phyloP scores from a whole-genome alignment of 352 stramenopile species.

The Chrysophaeum taylorii region DNA sequence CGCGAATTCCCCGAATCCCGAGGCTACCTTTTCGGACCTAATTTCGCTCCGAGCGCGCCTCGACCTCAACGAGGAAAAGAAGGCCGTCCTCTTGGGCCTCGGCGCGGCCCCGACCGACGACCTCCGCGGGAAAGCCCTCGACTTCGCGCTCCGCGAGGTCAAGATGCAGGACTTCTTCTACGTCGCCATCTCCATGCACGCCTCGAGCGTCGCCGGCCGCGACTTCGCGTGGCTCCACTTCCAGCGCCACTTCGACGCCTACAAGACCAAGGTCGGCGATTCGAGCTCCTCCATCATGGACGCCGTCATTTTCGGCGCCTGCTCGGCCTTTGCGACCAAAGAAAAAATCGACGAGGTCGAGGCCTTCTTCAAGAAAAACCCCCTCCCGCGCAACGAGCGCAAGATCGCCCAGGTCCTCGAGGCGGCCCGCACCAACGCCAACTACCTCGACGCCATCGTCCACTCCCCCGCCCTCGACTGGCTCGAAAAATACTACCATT shows the following conservation, averaged over 20 bases:
- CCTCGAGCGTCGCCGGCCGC: slow-evolving; percentile 42
- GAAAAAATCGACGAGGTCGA: slow-evolving; percentile 64
- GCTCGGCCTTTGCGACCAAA: slow-evolving; percentile 45
- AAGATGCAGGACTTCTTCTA: slow-evolving; percentile 77
- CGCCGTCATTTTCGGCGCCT: slow-evolving; percentile 55
- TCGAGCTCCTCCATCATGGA: slow-evolving; percentile 58
- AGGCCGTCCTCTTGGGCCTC: slow-evolving; percentile 52
- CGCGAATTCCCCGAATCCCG: too few species aligned
- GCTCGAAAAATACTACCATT: neutral
- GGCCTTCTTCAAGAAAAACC: slow-evolving; percentile 50
- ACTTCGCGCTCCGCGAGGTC: slow-evolving; percentile 60
- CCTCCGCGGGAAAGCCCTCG: slow-evolving; percentile 54
- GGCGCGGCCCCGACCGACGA: slow-evolving; percentile 38
- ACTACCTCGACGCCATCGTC: neutral
- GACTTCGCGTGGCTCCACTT: slow-evolving; percentile 63
- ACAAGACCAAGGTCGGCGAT: slow-evolving; percentile 57
- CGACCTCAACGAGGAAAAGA: slow-evolving; percentile 49
- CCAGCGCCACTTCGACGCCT: slow-evolving; percentile 53
- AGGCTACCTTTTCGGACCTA: too few species aligned
- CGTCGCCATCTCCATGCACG: slow-evolving; percentile 46
- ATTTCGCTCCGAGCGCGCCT: slow-evolving; percentile 37
- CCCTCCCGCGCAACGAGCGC: slow-evolving; percentile 39
- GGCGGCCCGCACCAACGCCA: slow-evolving; percentile 28
- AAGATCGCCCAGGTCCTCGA: slow-evolving; percentile 58
- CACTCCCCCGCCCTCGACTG: neutral